Evolutionary conservation across 2,329 filamentous ascomycete species (phyloP), one percentile per base, ranked within the genome.

Genomic region (Coniosporium tulheliwenetii): DNA sequence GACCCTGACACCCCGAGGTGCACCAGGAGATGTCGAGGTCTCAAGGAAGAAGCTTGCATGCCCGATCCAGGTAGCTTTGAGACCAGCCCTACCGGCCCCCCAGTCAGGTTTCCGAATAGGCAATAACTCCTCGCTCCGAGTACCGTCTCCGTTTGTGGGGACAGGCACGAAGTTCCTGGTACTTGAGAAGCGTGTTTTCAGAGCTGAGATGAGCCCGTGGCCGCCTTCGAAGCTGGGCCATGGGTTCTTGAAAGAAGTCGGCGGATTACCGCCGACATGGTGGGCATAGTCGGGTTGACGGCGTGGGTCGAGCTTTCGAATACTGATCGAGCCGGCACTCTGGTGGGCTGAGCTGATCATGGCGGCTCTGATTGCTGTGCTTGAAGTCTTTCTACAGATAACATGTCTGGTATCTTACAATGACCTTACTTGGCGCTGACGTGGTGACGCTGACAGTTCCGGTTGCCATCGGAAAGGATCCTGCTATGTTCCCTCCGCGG

Each of bases 61-160:
- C 1, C 68, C 68, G 16, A 71, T 59, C 67, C 67, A 71, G 10
- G 67, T 70, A 4, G 64, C 65, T 46, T 65, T 65, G 15, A 64
- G 45, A 16, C 54, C 49, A 19, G 50, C 44, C 16, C 52, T 48
- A 5, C 47, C 44, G 5, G 9, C 26, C 9, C 52, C 59, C 56
- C 64, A 68, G 43, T 61, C 57, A 5, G 65, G 65, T 37, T 51
- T 58, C 29, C 54, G 51, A 2, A 70, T 54, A 15, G 56, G 48
- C 3, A 68, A 64, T 3, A 71, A 56, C 30, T 65, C 58, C 1
- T 49, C 48, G 7, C 19, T 26, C 19, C 19, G 19, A 26, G 19
- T 26, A 9, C 61, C 57, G 13, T 54, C 50, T 10, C 52, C 47
- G 19, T 26, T 26, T 26, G 19, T 7, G 0, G 67, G 67, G 0